Evolutionary conservation across 495 filamentous ascomycete genomes (phyloP).

Genomic region (Amorphotheca resinae): DNA sequence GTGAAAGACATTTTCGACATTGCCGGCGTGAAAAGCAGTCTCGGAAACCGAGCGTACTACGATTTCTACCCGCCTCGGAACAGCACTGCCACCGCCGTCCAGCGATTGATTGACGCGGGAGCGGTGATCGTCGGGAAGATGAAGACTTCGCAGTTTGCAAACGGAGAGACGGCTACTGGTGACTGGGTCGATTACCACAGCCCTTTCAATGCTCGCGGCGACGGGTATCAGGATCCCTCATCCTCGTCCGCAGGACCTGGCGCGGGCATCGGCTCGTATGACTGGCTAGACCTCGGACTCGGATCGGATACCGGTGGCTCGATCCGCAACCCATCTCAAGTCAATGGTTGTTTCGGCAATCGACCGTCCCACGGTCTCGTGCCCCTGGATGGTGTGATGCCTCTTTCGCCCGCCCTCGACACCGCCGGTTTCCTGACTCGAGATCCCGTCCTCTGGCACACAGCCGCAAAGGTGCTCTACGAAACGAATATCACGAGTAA

Average conservation of each 20-base stretch:
- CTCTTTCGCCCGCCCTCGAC: constrained; percentile 31
- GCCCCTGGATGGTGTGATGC: constrained; percentile 31
- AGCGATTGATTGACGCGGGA: constrained; percentile 45
- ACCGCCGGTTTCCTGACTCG: constrained; percentile 37
- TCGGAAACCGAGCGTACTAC: constrained; percentile 45
- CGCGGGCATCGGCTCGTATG: constrained; percentile 35
- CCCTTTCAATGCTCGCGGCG: constrained; percentile 46
- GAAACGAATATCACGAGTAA: constrained; percentile 29
- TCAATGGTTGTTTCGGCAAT: constrained; percentile 27
- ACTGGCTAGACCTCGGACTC: constrained; percentile 42
- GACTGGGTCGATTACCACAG: constrained; percentile 31
- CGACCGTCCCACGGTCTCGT: constrained; percentile 22
- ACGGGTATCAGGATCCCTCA: constrained; percentile 39
- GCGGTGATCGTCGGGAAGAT: constrained; percentile 47
- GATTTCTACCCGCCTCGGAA: constrained; percentile 35
- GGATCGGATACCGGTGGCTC: constrained; percentile 35
- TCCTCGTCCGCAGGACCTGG: constrained; percentile 36
- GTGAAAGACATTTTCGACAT: constrained; percentile 53
- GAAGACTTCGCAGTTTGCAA: constrained; percentile 47
- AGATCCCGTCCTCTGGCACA: constrained; percentile 33
- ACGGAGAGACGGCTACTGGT: constrained; percentile 30
- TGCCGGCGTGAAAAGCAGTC: constrained; percentile 38
- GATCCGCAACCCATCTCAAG: constrained; percentile 26
- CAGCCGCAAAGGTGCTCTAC: constrained; percentile 33
- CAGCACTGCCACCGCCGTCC: constrained; percentile 34